Base-by-base conservation (phyloP, 176 grass and related monocot species). In the maize (Zea mays) region DNA sequence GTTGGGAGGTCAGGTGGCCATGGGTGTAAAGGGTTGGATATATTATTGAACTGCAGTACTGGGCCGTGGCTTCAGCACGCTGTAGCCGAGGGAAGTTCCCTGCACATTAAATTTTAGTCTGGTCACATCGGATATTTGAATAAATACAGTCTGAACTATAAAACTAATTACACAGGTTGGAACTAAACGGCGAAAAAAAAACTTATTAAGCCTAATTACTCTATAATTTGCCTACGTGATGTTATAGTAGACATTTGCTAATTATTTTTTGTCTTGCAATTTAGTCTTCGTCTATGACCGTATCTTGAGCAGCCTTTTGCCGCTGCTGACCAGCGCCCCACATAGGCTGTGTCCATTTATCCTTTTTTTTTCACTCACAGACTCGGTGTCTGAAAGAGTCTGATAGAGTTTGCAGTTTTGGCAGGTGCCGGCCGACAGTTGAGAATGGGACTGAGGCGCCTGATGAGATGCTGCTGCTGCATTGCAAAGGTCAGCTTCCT, bases 381-480 rank as follows among this genome's bases (percentile, higher is more conserved):
- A 34, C 14, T 15, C 8, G 3, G 15, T 19, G 27, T 41, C 20
- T 52, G 46, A 65, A 78, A 78, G n/a, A 50, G 14, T 38, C 60
- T 77, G 35, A 78, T 51, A 4, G 10, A 65, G 47, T 67, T 78
- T 67, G 45, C 11, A 54, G 16, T 78, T 78, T 20, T 41, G 15
- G 12, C 35, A 41, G 35, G 76, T 27, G 3, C 51, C 11, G 15
- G 10, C 42, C 16, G 5, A 3, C 19, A 55, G 62, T 55, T 16
- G 45, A 67, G 10, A 14, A 79, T 55, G 63, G 64, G 54, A n/a
- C 9, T 66, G 17, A 72, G 67, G 44, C 12, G 78, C 63, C 2
- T 40, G 16, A 84, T 56, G 81, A 64, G 70, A 21, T 49, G 81
- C 69, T 88, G 81, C 15, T 49, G 79, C 66, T 87, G 86, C 71